Conservation (phyloP, 768 basidiomycete genomes). For the Hydnomerulius pinastri region DNA sequence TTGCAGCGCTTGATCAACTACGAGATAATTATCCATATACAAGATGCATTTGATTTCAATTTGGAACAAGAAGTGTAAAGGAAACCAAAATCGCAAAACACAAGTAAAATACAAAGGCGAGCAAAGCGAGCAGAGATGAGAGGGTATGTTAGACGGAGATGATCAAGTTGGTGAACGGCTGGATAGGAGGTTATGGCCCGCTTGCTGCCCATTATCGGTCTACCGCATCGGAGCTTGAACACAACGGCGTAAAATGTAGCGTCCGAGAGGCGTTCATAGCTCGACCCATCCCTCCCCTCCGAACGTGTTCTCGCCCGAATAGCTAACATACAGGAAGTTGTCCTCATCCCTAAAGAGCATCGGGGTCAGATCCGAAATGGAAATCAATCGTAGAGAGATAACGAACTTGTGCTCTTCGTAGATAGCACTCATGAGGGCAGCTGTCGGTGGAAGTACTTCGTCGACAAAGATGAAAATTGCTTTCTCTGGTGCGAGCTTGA, state of each 20-base stretch:
- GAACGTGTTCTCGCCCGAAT: conserved; percentile 98
- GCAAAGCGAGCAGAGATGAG: conserved; percentile 18
- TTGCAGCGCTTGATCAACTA: background rate
- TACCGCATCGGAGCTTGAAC: conserved; percentile 25
- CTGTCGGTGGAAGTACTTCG: conserved; percentile 97
- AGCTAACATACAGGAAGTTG: conserved; percentile 97
- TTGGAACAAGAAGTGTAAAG: conserved; percentile 15
- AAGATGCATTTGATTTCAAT: conserved; percentile 17
- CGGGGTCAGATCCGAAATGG: conserved; percentile 28
- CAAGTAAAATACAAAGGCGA: conserved; percentile 29
- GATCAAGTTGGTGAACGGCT: conserved; percentile 9
- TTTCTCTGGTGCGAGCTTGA: conserved; percentile 99
- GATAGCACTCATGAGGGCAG: conserved; percentile 97
- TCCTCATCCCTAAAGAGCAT: conserved; percentile 82
- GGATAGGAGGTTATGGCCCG: conserved; percentile 16
- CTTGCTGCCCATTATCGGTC: conserved; percentile 29
- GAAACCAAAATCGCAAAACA: conserved; percentile 14
- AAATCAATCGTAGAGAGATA: background rate
- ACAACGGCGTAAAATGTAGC: conserved; percentile 22
- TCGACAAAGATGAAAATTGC: conserved; percentile 99
- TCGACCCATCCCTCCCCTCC: conserved; percentile 46
- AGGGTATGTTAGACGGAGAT: conserved; percentile 29
- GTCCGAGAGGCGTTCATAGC: conserved; percentile 26
- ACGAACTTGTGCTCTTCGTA: conserved; percentile 99
- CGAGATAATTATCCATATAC: conserved; percentile 19